Conservation (phyloP, 331 rosid species). For the Ulmus americana region DNA sequence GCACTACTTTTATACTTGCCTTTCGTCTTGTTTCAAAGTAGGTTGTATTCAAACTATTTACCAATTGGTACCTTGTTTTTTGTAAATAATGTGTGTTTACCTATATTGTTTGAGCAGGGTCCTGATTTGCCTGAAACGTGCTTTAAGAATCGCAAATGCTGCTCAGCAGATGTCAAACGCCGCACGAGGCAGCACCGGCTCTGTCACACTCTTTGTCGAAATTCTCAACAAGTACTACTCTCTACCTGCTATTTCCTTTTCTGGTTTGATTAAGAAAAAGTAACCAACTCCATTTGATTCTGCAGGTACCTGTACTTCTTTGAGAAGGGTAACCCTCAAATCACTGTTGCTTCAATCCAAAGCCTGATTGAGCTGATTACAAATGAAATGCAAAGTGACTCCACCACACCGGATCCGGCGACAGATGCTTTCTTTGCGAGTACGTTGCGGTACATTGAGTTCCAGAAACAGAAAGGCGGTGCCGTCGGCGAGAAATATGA, state of each 20-base stretch:
- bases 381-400: constrained; percentile 85
- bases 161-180: constrained; percentile 94
- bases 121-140: constrained; percentile 88
- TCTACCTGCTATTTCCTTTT: background rate
- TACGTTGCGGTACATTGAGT: constrained; percentile 78
- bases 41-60: background rate
- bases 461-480: constrained; percentile 96
- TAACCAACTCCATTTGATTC: constrained; percentile 1
- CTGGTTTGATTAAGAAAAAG: too few relatives aligned
- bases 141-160: constrained; percentile 90
- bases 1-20: too few relatives aligned
- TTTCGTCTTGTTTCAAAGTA: background rate
- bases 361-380: constrained; percentile 78
- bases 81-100: constrained; percentile 4
- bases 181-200: constrained; percentile 81
- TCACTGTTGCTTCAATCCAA: constrained; percentile 72
- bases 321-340: constrained; percentile 92
- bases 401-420: constrained; percentile 54
- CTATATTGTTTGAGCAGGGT: constrained; percentile 48
- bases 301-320: constrained; percentile 89
- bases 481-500: constrained; percentile 90
- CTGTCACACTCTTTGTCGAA: constrained; percentile 86
- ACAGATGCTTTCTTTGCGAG: constrained; percentile 90
- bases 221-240: constrained; percentile 79
- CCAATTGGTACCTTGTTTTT: background rate